Base-by-base conservation (phyloP, 1,284 basidiomycete species). In the Fistulina hepatica region DNA sequence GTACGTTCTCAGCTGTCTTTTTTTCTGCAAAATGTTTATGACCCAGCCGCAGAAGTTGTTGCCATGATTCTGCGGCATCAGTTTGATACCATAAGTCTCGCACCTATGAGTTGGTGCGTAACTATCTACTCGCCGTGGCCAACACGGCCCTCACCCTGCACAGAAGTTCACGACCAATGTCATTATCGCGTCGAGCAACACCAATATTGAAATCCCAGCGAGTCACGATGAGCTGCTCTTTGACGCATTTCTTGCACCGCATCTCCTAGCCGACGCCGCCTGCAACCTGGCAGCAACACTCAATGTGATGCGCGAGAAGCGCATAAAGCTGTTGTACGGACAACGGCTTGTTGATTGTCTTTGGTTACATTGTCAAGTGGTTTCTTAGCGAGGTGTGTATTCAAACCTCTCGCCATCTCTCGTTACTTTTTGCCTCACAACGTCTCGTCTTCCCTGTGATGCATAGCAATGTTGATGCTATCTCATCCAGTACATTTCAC, bases 311-410 rank as follows among this genome's bases (percentile, higher is more conserved):
- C 75, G 79, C 40, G 69, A 74, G 3, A 80, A 88, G 43, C 94
- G 94, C 39, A 84, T 95, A 49, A 97, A 97, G 63, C 76, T 75
- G 47, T 77, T 97, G 42, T 97, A 97, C 60, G 94, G 94, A 16
- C 77, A 91, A 42, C 97, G 94, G 94, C 77, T 98, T 44, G 92
- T 98, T 60, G n/a, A 91, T 98, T 54, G 69, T 97, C 41, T 93
- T 97, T 63, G 94, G 94, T n/a, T 97, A 98, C 63, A 78, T 98
- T 45, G 85, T 94, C 37, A 91, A 94, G n/a, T 98, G 94, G 94
- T 97, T 98, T 70, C 72, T 98, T 17, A 94, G 94, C 51, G 93
- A 42, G 36, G n/a, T n/a, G n/a, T n/a, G n/a, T n/a, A n/a, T n/a
- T n/a, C n/a, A n/a, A n/a, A n/a, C n/a, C 41, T 33, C 43, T 42